Evolutionary conservation across 495 filamentous ascomycete species (phyloP).

Genomic region (Penicillium macrosclerotiorum): DNA sequence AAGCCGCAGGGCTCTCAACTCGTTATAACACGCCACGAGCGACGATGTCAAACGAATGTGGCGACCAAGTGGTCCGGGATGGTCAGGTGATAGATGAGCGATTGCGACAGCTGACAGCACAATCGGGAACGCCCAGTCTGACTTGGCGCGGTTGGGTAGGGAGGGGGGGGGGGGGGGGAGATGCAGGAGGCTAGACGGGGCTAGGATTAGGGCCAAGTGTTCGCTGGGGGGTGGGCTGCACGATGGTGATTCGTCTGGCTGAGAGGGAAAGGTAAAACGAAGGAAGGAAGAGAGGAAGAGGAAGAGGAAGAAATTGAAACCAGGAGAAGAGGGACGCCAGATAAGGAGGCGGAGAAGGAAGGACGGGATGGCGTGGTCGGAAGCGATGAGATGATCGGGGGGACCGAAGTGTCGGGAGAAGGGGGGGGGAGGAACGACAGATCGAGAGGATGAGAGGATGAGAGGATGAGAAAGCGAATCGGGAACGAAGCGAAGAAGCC

Average conservation of each 20-base stretch:
- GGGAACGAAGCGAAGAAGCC: background rate
- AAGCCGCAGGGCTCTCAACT: too few relatives aligned
- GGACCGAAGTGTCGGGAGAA: background rate
- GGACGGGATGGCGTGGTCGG: constrained; percentile 1
- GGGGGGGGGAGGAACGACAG: constrained; percentile 6
- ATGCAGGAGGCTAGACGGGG: constrained; percentile 8
- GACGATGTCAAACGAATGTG: constrained; percentile 19
- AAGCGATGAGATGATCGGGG: background rate
- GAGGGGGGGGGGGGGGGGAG: too few relatives aligned
- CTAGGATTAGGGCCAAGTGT: constrained; percentile 15
- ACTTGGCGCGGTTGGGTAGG: constrained; percentile 13
- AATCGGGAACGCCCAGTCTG: constrained; percentile 11
- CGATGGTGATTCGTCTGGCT: constrained; percentile 25
- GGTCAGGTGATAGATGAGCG: constrained; percentile 31
- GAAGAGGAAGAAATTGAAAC: background rate
- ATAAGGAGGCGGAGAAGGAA: constrained; percentile 7
- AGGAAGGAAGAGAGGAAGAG: constrained; percentile 1
- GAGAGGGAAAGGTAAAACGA: too few relatives aligned
- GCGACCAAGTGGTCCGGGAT: constrained; percentile 18
- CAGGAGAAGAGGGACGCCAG: background rate
- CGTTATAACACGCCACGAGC: constrained; percentile 2
- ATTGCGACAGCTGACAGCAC: constrained; percentile 25
- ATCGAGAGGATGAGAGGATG: constrained; percentile 6
- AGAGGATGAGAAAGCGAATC: constrained; percentile 1
- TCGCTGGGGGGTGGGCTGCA: constrained; percentile 26